These are phyloP conservation scores for Paramecium biaurelia DNA, from an alignment of 73 alveolate genomes.

Conservation along the genomic window DNA sequence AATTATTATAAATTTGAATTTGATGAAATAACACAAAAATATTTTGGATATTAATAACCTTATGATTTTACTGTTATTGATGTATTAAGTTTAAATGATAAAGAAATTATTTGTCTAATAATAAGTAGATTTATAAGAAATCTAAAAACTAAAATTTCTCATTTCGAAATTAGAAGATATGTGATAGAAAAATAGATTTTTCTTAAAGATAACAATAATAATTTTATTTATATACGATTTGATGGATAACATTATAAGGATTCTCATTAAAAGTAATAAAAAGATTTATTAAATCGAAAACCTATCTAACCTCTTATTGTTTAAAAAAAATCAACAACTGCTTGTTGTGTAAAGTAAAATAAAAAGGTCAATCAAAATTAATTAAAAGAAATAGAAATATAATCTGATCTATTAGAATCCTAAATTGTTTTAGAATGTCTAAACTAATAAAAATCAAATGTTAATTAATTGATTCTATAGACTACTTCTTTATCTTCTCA, in stretches of 20 bases:
- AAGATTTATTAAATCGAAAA: neutral
- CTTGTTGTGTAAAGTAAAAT: neutral
- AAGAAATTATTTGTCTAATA: neutral
- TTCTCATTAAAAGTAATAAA: neutral
- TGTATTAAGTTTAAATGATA: neutral
- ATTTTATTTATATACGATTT: neutral
- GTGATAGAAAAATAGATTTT: neutral
- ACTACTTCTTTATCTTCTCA: neutral
- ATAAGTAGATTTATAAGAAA: neutral
- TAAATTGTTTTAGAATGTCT: neutral
- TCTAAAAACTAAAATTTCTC: neutral
- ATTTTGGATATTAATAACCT: neutral
- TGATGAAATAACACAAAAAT: neutral
- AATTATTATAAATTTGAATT: neutral
- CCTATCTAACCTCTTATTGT: neutral
- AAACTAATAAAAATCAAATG: neutral
- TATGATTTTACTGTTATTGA: conserved; percentile 18
- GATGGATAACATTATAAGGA: neutral
- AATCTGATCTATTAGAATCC: neutral
- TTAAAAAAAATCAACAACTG: neutral
- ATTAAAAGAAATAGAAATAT: neutral
- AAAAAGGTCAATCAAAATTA: neutral
- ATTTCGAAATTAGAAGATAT: neutral
- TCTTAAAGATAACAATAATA: neutral
- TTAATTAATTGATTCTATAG: neutral